Evolutionary conservation across 768 basidiomycete species (phyloP).

Genomic region (Naganishia kalamii): DNA sequence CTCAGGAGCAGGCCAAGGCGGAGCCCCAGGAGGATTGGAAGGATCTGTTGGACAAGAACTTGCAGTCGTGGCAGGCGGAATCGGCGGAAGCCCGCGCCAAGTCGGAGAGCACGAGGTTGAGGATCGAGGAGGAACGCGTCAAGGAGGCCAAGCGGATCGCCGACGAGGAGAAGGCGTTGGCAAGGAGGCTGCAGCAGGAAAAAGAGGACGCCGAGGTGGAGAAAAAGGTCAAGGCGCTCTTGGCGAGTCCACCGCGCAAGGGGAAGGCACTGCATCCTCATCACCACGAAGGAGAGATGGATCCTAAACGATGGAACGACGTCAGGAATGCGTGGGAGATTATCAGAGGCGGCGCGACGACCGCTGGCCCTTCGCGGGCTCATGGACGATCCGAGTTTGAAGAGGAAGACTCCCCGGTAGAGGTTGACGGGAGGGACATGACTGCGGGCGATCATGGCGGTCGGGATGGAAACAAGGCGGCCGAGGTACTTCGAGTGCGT

Average conservation of each 20-base stretch:
- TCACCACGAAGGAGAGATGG: slow-evolving; percentile 21
- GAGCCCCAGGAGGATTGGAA: slow-evolving; percentile 21
- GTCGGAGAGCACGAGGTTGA: slow-evolving; percentile 31
- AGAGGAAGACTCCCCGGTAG: slow-evolving; percentile 15
- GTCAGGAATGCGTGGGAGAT: slow-evolving; percentile 41
- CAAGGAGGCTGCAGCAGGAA: slow-evolving; percentile 21
- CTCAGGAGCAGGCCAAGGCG: slow-evolving; percentile 15
- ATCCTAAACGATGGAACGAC: slow-evolving; percentile 33
- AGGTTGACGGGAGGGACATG: slow-evolving; percentile 20
- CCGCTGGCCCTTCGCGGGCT: not conserved
- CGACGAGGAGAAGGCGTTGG: slow-evolving; percentile 24
- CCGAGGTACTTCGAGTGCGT: slow-evolving; percentile 13
- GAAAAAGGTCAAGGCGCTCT: slow-evolving; percentile 24
- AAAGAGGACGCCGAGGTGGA: slow-evolving; percentile 29
- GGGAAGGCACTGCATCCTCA: slow-evolving; percentile 27
- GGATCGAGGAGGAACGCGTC: slow-evolving; percentile 33
- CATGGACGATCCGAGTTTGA: slow-evolving; percentile 7
- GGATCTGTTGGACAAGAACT: slow-evolving; percentile 19
- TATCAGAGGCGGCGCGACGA: slow-evolving; percentile 22
- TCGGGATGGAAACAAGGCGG: slow-evolving; percentile 7
- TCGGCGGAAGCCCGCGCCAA: slow-evolving; percentile 37
- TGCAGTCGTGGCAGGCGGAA: slow-evolving; percentile 25
- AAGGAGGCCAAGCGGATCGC: slow-evolving; percentile 19
- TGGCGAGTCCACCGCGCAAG: slow-evolving; percentile 24
- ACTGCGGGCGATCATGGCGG: slow-evolving; percentile 24